Conservation (phyloP, 768 basidiomycete species). For the Candolleomyces eurysporus region DNA sequence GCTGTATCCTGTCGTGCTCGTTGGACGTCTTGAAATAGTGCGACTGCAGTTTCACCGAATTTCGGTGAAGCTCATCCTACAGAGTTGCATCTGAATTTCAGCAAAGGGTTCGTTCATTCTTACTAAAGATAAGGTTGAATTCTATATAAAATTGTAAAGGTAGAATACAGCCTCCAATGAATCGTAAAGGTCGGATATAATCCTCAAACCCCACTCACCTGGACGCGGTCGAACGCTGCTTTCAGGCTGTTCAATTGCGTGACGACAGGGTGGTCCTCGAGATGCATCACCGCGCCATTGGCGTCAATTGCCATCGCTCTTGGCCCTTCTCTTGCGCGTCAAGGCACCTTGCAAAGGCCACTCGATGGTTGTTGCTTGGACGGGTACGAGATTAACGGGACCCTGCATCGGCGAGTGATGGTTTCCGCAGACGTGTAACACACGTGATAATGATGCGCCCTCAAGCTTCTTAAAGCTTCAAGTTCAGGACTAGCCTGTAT, state of each 20-base stretch:
- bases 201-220: constrained; percentile 32
- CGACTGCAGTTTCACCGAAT: constrained; percentile 66
- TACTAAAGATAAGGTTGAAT: no score
- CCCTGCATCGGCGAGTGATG: neutral
- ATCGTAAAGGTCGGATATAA: no score
- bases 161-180: no score
- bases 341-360: neutral
- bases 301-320: neutral
- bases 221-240: constrained; percentile 45
- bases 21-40: constrained; percentile 53
- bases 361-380: neutral
- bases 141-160: no score
- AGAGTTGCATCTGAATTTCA: constrained; percentile 5
- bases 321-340: neutral
- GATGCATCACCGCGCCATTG: neutral
- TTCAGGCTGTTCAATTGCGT: constrained; percentile 47
- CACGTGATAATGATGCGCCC: neutral
- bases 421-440: neutral
- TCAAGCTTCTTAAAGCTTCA: no score
- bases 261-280: constrained; percentile 42
- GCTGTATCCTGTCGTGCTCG: constrained; percentile 43
- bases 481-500: neutral
- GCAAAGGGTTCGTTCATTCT: constrained; percentile 3
- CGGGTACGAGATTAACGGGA: neutral
- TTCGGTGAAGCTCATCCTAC: constrained; percentile 68